Percentiles rank a stretch among this genome's conserved stretches.
Conservation (phyloP, 106 monocot genomes). For the Xerophyta viscosa region DNA sequence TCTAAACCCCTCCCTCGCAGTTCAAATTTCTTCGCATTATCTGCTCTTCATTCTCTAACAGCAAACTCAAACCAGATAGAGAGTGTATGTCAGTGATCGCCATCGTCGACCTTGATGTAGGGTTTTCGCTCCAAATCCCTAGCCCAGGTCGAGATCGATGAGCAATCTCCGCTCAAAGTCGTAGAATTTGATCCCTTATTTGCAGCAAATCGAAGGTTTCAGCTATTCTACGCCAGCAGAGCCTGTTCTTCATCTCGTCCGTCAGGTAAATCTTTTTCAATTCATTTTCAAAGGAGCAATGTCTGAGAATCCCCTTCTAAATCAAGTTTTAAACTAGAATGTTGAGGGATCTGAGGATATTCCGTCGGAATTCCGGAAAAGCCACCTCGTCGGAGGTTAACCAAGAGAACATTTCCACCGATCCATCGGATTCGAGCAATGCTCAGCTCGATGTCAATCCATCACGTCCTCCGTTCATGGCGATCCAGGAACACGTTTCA, state of each 20-base stretch:
- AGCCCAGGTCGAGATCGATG: too few species aligned
- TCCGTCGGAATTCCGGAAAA: slow-evolving; percentile 32
- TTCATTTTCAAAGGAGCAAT: not conserved
- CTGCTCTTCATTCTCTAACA: too few species aligned
- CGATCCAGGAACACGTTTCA: too few species aligned
- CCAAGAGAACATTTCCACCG: slow-evolving; percentile 48
- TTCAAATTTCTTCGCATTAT: too few species aligned
- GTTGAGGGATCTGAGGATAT: slow-evolving; percentile 53
- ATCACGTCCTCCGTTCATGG: slow-evolving; percentile 15
- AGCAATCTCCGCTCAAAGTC: too few species aligned
- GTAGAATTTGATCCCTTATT: too few species aligned
- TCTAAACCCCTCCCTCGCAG: too few species aligned
- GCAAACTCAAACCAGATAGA: too few species aligned
- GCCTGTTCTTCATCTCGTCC: slow-evolving; percentile 43
- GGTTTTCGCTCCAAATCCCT: too few species aligned
- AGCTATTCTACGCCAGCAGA: slow-evolving; percentile 34
- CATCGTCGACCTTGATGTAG: too few species aligned
- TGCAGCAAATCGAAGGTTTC: too few species aligned
- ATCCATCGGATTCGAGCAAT: slow-evolving; percentile 16
- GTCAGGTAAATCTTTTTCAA: slow-evolving; percentile 33
- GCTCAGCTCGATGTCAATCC: slow-evolving; percentile 27
- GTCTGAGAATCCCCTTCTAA: not conserved
- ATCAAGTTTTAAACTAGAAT: slow-evolving; percentile 62
- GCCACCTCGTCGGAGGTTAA: slow-evolving; percentile 20
- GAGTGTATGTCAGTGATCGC: too few species aligned